Evolutionary conservation across 208 protist genomes (phyloP).

Genomic region (Naegleria fowleri): DNA sequence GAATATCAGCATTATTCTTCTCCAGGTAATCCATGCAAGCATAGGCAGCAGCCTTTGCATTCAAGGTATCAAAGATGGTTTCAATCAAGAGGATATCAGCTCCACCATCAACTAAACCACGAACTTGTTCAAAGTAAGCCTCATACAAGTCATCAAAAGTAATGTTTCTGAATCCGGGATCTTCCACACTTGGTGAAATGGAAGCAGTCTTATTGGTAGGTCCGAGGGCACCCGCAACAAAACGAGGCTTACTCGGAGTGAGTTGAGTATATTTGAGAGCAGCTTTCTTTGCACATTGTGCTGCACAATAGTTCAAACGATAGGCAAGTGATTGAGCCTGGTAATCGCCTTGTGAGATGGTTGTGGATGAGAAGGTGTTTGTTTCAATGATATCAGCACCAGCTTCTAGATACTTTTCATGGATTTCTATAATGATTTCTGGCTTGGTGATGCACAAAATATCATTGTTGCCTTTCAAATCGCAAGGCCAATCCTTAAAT

Average conservation of each 20-base stretch:
- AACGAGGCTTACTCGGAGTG: constrained; percentile 58
- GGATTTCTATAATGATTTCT: constrained; percentile 76
- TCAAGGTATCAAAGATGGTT: constrained; percentile 86
- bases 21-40: constrained; percentile 81
- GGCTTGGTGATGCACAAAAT: constrained; percentile 82
- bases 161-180: constrained; percentile 76
- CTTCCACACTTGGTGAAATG: constrained; percentile 84
- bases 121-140: constrained; percentile 79
- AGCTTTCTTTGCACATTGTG: constrained; percentile 60
- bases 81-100: constrained; percentile 89
- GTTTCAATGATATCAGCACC: constrained; percentile 92
- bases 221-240: constrained; percentile 85
- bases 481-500: constrained; percentile 71
- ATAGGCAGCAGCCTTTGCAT: constrained; percentile 83
- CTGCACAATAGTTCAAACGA: constrained; percentile 69
- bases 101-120: constrained; percentile 81
- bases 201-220: constrained; percentile 88
- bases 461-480: constrained; percentile 95
- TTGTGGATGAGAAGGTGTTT: constrained; percentile 89
- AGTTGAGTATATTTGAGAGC: constrained; percentile 43
- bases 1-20: constrained; percentile 39
- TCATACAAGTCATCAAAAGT: constrained; percentile 83
- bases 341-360: constrained; percentile 88
- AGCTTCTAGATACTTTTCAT: constrained; percentile 79
- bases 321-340: constrained; percentile 70